Evolutionary conservation across 2,329 filamentous ascomycete species (phyloP).

Genomic region (Pezicula carpinea): DNA sequence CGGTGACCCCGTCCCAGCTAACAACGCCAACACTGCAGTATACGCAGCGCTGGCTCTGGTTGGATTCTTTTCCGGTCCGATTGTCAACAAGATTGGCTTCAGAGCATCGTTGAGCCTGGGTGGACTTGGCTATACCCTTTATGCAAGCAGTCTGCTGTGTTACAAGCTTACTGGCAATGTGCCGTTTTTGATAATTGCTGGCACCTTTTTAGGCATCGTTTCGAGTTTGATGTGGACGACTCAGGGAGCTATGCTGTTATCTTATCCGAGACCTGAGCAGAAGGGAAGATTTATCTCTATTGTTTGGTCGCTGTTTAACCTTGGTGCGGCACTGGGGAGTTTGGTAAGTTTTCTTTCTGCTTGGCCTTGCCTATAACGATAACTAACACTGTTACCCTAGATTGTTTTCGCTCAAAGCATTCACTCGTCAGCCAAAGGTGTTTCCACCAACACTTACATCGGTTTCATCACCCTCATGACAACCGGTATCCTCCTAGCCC

Average conservation of each 20-base stretch:
- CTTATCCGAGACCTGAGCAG: slow-evolving; percentile 71
- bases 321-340: slow-evolving; percentile 79
- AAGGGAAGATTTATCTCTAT: slow-evolving; percentile 82
- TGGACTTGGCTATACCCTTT: slow-evolving; percentile 70
- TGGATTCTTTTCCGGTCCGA: slow-evolving; percentile 66
- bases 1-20: slow-evolving; percentile 45
- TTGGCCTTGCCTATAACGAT: neutral
- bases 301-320: slow-evolving; percentile 94
- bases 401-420: slow-evolving; percentile 69
- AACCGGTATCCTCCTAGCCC: slow-evolving; percentile 56
- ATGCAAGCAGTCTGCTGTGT: slow-evolving; percentile 63
- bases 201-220: slow-evolving; percentile 68
- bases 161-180: slow-evolving; percentile 53
- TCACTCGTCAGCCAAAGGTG: slow-evolving; percentile 39
- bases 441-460: slow-evolving; percentile 8
- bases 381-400: slow-evolving; percentile 23
- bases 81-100: slow-evolving; percentile 69
- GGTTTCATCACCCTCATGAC: slow-evolving; percentile 10
- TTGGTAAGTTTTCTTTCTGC: slow-evolving; percentile 32
- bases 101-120: slow-evolving; percentile 63
- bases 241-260: slow-evolving; percentile 81
- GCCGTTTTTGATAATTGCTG: slow-evolving; percentile 69
- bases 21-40: slow-evolving; percentile 37
- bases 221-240: slow-evolving; percentile 77
- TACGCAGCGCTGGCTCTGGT: slow-evolving; percentile 46